phyloP scores from a whole-genome alignment of 306 rosid species.

The Ziziphus jujuba region DNA sequence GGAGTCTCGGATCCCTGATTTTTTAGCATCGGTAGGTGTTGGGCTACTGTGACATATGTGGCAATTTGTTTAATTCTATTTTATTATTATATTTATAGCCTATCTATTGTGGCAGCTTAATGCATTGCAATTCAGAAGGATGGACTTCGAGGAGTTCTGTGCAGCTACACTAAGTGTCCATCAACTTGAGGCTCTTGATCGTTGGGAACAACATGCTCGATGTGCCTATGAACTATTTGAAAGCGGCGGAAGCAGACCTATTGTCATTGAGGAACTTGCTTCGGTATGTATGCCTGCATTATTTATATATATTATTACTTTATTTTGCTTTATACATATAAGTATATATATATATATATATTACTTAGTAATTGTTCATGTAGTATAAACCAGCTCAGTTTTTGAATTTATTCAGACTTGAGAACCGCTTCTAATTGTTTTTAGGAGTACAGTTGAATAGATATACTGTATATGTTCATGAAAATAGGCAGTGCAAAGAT shows the following conservation, averaged over 20 bases:
- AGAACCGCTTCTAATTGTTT: no score
- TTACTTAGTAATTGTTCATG: no score
- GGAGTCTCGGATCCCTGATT: slow-evolving; percentile 73
- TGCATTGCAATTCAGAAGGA: slow-evolving; percentile 81
- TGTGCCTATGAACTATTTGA: slow-evolving; percentile 80
- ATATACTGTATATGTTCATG: no score
- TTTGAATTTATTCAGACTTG: no score
- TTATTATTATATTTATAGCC: slow-evolving; percentile 11
- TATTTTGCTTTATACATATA: no score
- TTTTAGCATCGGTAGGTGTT: slow-evolving; percentile 67
- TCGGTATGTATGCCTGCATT: slow-evolving; percentile 58
- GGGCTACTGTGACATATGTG: slow-evolving; percentile 1
- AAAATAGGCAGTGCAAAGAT: no score
- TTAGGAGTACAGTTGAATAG: no score
- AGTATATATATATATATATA: no score
- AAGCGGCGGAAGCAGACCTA: slow-evolving; percentile 80
- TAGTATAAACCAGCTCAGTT: no score
- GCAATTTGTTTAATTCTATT: slow-evolving; percentile 5
- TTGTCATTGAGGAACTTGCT: slow-evolving; percentile 87
- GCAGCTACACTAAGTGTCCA: slow-evolving; percentile 82
- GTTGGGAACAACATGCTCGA: slow-evolving; percentile 92
- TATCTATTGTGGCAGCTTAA: slow-evolving; percentile 59
- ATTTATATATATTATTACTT: background rate
- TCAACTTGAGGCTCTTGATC: slow-evolving; percentile 78
- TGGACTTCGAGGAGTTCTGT: slow-evolving; percentile 90